phyloP scores from a whole-genome alignment of 192 early-diverging fungal species.

The Rhizoclosmatium globosum region DNA sequence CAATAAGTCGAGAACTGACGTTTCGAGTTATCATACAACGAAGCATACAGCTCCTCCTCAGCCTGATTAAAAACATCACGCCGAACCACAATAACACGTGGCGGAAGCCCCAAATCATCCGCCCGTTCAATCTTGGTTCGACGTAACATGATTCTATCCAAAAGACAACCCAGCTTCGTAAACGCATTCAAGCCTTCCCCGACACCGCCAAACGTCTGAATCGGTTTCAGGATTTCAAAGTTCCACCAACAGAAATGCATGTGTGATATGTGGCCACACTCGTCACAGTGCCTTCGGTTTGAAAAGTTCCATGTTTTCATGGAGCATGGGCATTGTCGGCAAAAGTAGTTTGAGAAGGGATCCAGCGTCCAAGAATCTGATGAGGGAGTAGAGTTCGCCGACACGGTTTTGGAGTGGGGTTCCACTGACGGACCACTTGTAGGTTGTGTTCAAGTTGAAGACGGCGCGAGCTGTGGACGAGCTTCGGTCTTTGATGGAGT shows the following conservation, averaged over 20 bases:
- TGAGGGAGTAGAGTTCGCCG: conserved; percentile 91
- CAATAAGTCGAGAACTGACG: conserved; percentile 81
- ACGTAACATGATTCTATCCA: conserved; percentile 89
- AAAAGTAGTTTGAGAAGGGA: conserved; percentile 88
- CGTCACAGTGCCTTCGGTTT: conserved; percentile 48
- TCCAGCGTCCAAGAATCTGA: conserved; percentile 87
- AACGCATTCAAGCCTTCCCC: conserved; percentile 73
- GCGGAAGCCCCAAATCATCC: conserved; percentile 87
- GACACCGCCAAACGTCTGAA: conserved; percentile 75
- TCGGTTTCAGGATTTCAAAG: conserved; percentile 87
- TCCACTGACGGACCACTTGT: conserved; percentile 87
- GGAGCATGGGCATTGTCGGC: conserved; percentile 77
- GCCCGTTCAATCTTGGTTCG: conserved; percentile 90
- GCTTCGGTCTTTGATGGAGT: conserved; percentile 89
- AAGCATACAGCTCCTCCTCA: conserved; percentile 90
- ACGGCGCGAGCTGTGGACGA: conserved; percentile 86
- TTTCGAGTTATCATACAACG: conserved; percentile 73
- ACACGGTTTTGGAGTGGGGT: conserved; percentile 95
- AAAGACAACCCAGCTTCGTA: conserved; percentile 74
- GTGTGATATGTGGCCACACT: conserved; percentile 57
- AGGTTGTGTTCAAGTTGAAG: conserved; percentile 73
- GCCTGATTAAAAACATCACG: conserved; percentile 87
- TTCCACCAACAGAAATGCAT: conserved; percentile 84
- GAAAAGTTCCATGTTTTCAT: conserved; percentile 53
- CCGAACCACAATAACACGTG: conserved; percentile 79